Evolutionary conservation across 2,329 filamentous ascomycete genomes (phyloP), one percentile per base, ranked within the genome.

Genomic region (Cladophialophora exuberans): DNA sequence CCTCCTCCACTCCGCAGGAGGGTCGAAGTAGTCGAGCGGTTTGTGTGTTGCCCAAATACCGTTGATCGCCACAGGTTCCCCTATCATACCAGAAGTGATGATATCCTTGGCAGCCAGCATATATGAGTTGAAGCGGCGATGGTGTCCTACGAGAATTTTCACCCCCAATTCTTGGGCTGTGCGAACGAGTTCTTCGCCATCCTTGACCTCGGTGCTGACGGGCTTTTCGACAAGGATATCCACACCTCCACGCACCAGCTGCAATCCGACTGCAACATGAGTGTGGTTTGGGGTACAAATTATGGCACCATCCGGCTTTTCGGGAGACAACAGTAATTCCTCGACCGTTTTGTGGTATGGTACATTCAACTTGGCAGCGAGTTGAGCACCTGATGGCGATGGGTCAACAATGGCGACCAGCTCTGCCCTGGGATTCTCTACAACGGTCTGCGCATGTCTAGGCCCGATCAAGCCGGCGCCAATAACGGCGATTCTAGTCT

Each of bases 41-140:
- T 59, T 59, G 23, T 39, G 31, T 17, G 30, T 35, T 6, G 52
- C 33, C 56, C 56, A 59, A 10, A 53, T 23, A 5, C 43, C 56
- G 15, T 31, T 36, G 15, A 55, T 35, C 25, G 43, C 56, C 6
- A 45, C 43, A 25, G 51, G 10, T n/a, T 46, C n/a, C 10, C 56
- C 56, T 6, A 59, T 6, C n/a, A 6, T 22, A 7, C 43, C 44
- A 23, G 25, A 18, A 22, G 18, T 25, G 10, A 59, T 35, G 18
- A 33, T 46, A 9, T 42, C 11, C 30, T 56, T 59, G 7, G 53
- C 47, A 13, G 52, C 56, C 2, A 9, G n/a, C 17, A 59, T 41
- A 15, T 22, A 20, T 15, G 52, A 31, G 30, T 56, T 30, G 23
- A 42, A 51, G 6, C 56, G 56, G 9, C 56, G 56, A 31, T 59